Evolutionary conservation across 257 asterid genomes (phyloP), one percentile per base, ranked within the genome.

Genomic region (Mitragyna speciosa): DNA sequence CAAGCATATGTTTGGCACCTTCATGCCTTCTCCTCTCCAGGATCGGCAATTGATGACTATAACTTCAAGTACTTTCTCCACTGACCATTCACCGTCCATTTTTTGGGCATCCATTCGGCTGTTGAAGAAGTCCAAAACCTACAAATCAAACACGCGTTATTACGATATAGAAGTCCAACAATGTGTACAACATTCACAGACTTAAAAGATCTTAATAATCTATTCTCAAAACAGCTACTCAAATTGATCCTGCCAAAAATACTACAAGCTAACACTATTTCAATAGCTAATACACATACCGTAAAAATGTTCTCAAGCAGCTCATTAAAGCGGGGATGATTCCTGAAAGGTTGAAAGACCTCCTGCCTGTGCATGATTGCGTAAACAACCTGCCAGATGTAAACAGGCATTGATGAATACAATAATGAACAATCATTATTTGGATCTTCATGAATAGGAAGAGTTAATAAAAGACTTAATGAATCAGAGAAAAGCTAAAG

Each of bases 21-120:
- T 93, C 92, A 95, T 88, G 85, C 99, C 98, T 82, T 93, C 99
- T 67, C 97, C 99, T 85, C 98, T 90, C 99, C 99, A 95, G 77
- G 93, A 91, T 84, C 97, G 86, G 82, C 97, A 91, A 82, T 93
- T 90, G 76, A 84, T 89, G 54, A 90, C 80, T 76, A 95, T 92
- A 83, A 92, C 87, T 87, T 93, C 88, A 74, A 95, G 95, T 78
- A 92, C 97, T 88, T 92, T 95, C 88, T 95, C 99, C 72, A 95
- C 99, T 11, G 97, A 95, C 97, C 98, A 93, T 75, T 93, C 98
- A 63, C 93, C 92, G 12, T 92, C 97, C 84, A 66, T 80, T 73
- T 89, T 80, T 48, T 90, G 97, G 43, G 94, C 89, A 92, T 93
- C 97, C 84, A 93, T 91, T 51, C 92, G 95, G 83, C 89, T 85